Conservation (phyloP, 768 basidiomycete genomes). For the Glaciozyma martinii region DNA sequence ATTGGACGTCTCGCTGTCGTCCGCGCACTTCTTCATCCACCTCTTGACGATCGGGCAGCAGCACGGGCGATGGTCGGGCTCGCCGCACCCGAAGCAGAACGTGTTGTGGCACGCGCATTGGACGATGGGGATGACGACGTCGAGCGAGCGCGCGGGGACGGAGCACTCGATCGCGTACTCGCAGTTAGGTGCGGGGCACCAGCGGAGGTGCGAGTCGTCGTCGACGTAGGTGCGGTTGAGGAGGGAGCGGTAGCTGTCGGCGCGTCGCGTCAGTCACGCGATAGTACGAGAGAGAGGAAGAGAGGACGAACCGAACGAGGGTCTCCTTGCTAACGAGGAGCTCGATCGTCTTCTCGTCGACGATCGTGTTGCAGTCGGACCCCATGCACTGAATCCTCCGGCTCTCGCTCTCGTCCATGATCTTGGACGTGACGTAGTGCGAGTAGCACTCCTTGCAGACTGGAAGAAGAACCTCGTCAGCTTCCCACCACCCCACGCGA, state of each 20-base stretch:
- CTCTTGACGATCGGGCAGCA: constrained; percentile 78
- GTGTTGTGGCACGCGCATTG: constrained; percentile 68
- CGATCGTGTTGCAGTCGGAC: constrained; percentile 41
- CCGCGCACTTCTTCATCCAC: constrained; percentile 95
- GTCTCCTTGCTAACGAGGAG: constrained; percentile 51
- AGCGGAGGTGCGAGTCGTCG: constrained; percentile 71
- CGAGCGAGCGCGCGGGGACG: constrained; percentile 65
- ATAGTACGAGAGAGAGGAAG: neutral
- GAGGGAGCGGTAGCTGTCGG: constrained; percentile 72
- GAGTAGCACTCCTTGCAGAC: constrained; percentile 36
- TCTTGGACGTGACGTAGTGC: constrained; percentile 31
- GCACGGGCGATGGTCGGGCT: constrained; percentile 87
- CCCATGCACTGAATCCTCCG: constrained; percentile 45
- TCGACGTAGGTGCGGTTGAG: constrained; percentile 82
- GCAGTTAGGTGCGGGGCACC: constrained; percentile 92
- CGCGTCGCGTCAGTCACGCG: constrained; percentile 29
- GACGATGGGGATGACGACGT: constrained; percentile 78
- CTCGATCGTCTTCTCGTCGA: constrained; percentile 41
- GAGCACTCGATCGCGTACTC: constrained; percentile 87
- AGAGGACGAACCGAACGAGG: neutral
- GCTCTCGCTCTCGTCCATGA: constrained; percentile 40
- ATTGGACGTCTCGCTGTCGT: constrained; percentile 96
- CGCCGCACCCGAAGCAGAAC: constrained; percentile 90
- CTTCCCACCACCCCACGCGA: neutral
- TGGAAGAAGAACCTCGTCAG: constrained; percentile 20